Conservation (phyloP, 2,329 filamentous ascomycete species). For the Xylariaceae sp. region DNA sequence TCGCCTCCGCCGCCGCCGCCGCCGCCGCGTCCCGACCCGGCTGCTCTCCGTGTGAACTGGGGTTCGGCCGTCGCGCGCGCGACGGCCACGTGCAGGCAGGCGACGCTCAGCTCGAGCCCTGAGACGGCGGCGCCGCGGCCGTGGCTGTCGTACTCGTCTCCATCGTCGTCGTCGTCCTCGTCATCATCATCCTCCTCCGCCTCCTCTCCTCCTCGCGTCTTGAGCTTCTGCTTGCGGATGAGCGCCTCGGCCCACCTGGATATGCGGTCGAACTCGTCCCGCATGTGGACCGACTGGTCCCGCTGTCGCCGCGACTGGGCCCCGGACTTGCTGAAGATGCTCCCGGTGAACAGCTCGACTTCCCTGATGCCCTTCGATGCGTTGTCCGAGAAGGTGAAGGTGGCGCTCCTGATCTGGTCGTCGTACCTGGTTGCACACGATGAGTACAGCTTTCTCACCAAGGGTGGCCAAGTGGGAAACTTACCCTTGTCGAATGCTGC, state of each 20-base stretch:
- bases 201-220: slow-evolving; percentile 4
- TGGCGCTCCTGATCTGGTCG: slow-evolving; percentile 31
- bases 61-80: not conserved
- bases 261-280: slow-evolving; percentile 43
- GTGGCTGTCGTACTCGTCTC: not conserved
- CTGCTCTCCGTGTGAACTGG: slow-evolving; percentile 5
- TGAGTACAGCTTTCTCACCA: slow-evolving; percentile 1
- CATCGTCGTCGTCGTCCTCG: slow-evolving; percentile 3
- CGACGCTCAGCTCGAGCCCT: slow-evolving; percentile 22
- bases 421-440: slow-evolving; percentile 37
- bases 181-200: slow-evolving; percentile 4
- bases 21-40: not conserved
- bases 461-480: slow-evolving; percentile 4
- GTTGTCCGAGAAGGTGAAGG: slow-evolving; percentile 38
- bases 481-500: slow-evolving; percentile 40
- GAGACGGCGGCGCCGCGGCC: slow-evolving; percentile 3
- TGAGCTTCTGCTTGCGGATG: slow-evolving; percentile 22
- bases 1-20: no score
- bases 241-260: slow-evolving; percentile 32
- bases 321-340: slow-evolving; percentile 44
- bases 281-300: slow-evolving; percentile 43
- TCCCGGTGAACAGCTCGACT: slow-evolving; percentile 48
- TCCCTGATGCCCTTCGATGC: slow-evolving; percentile 37
- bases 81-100: slow-evolving; percentile 19
- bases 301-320: slow-evolving; percentile 42